A percentile compares a stretch with the other conserved stretches of the same genome.
Conservation (phyloP, 2,329 filamentous ascomycete species). For the Coccinonectria pachysandricola region DNA sequence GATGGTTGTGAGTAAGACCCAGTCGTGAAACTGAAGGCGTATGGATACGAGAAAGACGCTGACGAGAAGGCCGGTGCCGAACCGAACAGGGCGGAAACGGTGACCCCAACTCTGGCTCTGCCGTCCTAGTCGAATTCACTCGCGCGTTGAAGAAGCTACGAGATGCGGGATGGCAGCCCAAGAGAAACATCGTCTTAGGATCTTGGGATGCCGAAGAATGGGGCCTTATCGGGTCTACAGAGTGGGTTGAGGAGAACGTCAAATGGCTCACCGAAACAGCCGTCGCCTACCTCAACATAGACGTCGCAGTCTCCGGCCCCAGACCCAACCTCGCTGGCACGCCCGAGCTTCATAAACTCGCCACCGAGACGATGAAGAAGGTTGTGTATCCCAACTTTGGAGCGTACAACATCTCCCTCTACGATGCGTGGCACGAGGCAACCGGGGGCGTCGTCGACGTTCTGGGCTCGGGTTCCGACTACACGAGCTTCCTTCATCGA, state of each 20-base stretch:
- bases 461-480: slow-evolving; percentile 57
- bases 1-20: slow-evolving; percentile 13
- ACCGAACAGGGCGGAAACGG: slow-evolving; percentile 55
- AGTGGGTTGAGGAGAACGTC: slow-evolving; percentile 78
- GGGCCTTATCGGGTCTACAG: slow-evolving; percentile 67
- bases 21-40: fast-evolving
- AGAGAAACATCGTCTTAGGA: slow-evolving; percentile 62
- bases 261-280: slow-evolving; percentile 63
- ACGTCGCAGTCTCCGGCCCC: slow-evolving; percentile 53
- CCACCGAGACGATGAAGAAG: slow-evolving; percentile 50
- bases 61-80: not conserved
- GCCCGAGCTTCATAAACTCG: slow-evolving; percentile 56
- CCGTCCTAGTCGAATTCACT: slow-evolving; percentile 65
- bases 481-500: slow-evolving; percentile 53
- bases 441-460: slow-evolving; percentile 33
- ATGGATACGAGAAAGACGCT: no score
- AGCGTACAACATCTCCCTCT: slow-evolving; percentile 28
- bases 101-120: slow-evolving; percentile 73
- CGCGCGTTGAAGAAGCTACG: slow-evolving; percentile 61
- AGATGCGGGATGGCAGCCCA: slow-evolving; percentile 67
- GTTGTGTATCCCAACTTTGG: slow-evolving; percentile 52
- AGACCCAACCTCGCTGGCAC: slow-evolving; percentile 48
- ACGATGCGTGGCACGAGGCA: slow-evolving; percentile 30
- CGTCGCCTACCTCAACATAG: slow-evolving; percentile 73
- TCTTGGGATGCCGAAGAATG: slow-evolving; percentile 69